These are phyloP conservation scores for Daldinia childiae DNA, from an alignment of 495 filamentous ascomycete genomes.

Conservation along the genomic window DNA sequence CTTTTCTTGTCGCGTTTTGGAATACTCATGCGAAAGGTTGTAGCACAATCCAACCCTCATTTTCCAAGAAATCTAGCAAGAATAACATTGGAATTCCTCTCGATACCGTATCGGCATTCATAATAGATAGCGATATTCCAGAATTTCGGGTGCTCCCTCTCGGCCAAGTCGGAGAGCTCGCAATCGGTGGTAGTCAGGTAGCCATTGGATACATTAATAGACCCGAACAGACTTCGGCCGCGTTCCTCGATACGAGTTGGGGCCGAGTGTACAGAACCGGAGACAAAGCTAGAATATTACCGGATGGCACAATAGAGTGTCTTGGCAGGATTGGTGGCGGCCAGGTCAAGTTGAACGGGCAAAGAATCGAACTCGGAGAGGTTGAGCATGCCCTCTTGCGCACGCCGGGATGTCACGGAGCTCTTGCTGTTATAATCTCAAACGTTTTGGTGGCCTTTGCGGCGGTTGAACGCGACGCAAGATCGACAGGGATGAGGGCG, in stretches of 20 bases:
- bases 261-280: constrained; percentile 83
- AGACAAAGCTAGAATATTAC: constrained; percentile 76
- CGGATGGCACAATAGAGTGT: constrained; percentile 78
- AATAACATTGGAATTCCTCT: constrained; percentile 77
- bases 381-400: constrained; percentile 74
- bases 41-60: constrained; percentile 54
- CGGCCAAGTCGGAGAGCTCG: constrained; percentile 81
- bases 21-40: constrained; percentile 5
- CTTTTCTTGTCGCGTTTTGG: background rate
- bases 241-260: constrained; percentile 68
- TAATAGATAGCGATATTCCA: constrained; percentile 53
- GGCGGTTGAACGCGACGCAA: constrained; percentile 52
- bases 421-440: constrained; percentile 67
- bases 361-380: constrained; percentile 84
- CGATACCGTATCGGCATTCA: constrained; percentile 78
- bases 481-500: constrained; percentile 39
- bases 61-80: constrained; percentile 54
- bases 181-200: constrained; percentile 80
- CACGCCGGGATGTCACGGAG: constrained; percentile 60
- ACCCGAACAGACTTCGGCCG: constrained; percentile 74
- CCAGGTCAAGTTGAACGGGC: constrained; percentile 84
- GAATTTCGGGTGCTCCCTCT: constrained; percentile 64
- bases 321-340: constrained; percentile 80
- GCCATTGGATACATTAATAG: constrained; percentile 86
- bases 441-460: constrained; percentile 75